phyloP scores from a whole-genome alignment of 2,329 filamentous ascomycete species.

The Penicillium sp. region DNA sequence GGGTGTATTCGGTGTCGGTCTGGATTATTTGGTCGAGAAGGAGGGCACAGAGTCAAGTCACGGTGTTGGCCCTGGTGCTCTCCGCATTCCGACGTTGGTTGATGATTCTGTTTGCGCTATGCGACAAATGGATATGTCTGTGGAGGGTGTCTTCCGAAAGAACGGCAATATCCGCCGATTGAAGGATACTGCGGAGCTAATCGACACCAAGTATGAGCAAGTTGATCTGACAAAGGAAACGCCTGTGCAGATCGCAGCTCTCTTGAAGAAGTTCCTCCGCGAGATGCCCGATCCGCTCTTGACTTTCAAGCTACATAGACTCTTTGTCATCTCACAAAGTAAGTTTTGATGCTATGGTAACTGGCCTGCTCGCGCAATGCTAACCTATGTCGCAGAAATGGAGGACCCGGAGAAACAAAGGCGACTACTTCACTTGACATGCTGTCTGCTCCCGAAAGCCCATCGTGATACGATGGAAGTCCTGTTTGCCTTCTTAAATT shows the following conservation, averaged over 20 bases:
- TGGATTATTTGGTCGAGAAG: constrained; percentile 81
- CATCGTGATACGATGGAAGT: constrained; percentile 93
- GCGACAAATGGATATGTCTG: constrained; percentile 97
- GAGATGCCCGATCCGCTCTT: constrained; percentile 89
- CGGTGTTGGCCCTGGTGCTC: constrained; percentile 80
- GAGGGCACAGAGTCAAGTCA: constrained; percentile 97
- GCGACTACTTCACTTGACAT: constrained; percentile 78
- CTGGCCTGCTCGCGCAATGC: constrained; percentile 6
- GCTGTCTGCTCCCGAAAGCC: constrained; percentile 82
- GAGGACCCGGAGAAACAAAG: constrained; percentile 70
- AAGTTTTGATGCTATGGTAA: constrained; percentile 26
- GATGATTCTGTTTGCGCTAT: constrained; percentile 90
- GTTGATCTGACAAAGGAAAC: constrained; percentile 81
- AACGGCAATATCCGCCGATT: constrained; percentile 96
- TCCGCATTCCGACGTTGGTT: constrained; percentile 87
- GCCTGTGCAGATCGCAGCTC: constrained; percentile 83
- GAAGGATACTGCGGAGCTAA: constrained; percentile 72
- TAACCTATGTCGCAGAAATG: constrained; percentile 49
- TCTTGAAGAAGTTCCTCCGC: constrained; percentile 89
- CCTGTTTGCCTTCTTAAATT: constrained; percentile 89
- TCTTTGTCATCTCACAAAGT: constrained; percentile 85
- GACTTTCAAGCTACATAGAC: constrained; percentile 83
- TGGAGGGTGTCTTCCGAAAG: constrained; percentile 97
- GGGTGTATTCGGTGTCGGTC: constrained; percentile 79
- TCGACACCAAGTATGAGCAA: constrained; percentile 76